phyloP scores from a whole-genome alignment of 371 early-diverging fungal species.

The Synchytrium microbalum region DNA sequence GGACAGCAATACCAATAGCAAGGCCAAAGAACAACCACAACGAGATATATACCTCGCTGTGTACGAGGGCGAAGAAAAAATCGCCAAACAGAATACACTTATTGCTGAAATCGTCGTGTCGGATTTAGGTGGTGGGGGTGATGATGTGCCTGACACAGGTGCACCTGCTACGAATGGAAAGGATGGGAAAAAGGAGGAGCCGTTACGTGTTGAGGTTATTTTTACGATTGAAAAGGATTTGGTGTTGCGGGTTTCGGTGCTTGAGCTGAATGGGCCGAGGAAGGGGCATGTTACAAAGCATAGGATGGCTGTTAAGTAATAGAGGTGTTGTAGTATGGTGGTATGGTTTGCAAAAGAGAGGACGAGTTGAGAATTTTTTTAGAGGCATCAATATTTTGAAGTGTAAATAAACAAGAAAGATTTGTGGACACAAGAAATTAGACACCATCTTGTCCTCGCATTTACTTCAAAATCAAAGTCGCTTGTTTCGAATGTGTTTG shows the following conservation, averaged over 20 bases:
- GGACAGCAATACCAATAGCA: no score
- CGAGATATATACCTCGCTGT: slow-evolving; percentile 71
- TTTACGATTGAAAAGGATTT: slow-evolving; percentile 32
- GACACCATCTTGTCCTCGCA: background rate
- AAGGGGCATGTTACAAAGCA: slow-evolving; percentile 8
- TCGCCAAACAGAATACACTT: slow-evolving; percentile 49
- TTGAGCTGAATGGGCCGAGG: background rate
- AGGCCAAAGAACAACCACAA: slow-evolving; percentile 39
- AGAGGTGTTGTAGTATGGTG: background rate
- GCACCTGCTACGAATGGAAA: slow-evolving; percentile 20
- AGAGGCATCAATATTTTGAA: no score
- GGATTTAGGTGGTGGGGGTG: background rate
- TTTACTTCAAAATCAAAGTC: no score
- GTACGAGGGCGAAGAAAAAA: slow-evolving; percentile 63
- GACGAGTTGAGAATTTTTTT: no score
- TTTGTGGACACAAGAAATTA: background rate
- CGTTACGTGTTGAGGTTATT: slow-evolving; percentile 19
- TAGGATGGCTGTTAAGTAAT: background rate
- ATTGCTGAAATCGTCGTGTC: slow-evolving; percentile 30
- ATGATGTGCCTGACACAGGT: background rate
- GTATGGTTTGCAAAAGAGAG: no score
- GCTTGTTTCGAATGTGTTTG: no score
- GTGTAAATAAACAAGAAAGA: slow-evolving; percentile 5
- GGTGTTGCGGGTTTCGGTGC: slow-evolving; percentile 9
- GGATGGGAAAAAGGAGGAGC: slow-evolving; percentile 2